Evolutionary conservation across 23 red algal genomes (phyloP), one percentile per base, ranked within the genome.

Genomic region (Chondrus crispus): DNA sequence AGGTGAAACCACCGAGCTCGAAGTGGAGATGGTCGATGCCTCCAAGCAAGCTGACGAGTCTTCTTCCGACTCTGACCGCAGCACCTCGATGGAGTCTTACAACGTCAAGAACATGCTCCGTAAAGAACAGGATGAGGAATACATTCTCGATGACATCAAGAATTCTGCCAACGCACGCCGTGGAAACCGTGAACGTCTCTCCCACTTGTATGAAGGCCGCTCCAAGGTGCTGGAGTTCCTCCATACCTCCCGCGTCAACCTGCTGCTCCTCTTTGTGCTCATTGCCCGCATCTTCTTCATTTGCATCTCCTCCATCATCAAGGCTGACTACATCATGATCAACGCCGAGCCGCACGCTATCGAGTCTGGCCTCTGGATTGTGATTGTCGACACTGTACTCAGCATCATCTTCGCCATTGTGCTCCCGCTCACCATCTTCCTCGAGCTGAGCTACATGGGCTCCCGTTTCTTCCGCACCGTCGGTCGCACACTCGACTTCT

Each of bases 221-320:
- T 71, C 80, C 2, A 80, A 92, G 12, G 26, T 92, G 28, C 78
- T 92, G 22, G 32, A 53, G 4, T 93, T 85, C 37, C 40, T 93
- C 46, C 90, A 93, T 74, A 80, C 90, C 40, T 62, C 81, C 7
- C 63, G 51, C 2, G 90, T 85, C 16, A 49, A 84, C 9, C 76
- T 93, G 39, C 32, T 93, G 14, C 60, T 93, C n/a, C 45, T 84
- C 24, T 41, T 84, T 37, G 26, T 58, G 13, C 28, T 85, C 29
- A 68, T 85, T n/a, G 43, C 24, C 28, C 79, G 90, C 30, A 75
- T 93, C 38, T 35, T 58, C 9, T 35, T 58, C 18, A 32, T 93
- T 3, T 51, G 50, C 1, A n/a, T n/a, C n/a, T n/a, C n/a, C n/a
- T n/a, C n/a, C n/a, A n/a, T n/a, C n/a, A n/a, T n/a, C n/a, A n/a